These are phyloP conservation scores for Lobulomyces angularis DNA, from an alignment of 192 early-diverging fungal genomes.

Conservation along the genomic window DNA sequence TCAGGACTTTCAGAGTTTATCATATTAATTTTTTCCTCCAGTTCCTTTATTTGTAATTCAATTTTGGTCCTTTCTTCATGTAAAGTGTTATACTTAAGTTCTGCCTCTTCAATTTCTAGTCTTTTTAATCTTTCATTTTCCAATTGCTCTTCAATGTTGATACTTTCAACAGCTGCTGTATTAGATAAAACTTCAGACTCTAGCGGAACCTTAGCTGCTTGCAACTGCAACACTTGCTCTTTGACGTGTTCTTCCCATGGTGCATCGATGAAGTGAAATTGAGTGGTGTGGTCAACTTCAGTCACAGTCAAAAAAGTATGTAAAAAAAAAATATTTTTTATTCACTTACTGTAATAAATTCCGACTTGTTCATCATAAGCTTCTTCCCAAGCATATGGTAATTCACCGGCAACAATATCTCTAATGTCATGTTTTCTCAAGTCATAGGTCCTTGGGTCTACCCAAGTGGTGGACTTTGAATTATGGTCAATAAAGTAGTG, in stretches of 20 bases:
- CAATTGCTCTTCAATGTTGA: too few species aligned
- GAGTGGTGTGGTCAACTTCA: constrained; percentile 19
- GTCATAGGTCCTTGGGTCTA: too few species aligned
- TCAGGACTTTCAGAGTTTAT: too few species aligned
- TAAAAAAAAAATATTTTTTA: too few species aligned
- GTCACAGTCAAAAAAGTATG: too few species aligned
- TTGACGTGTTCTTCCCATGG: constrained; percentile 12
- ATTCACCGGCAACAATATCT: constrained; percentile 23
- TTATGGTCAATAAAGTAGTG: too few species aligned
- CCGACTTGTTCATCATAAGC: constrained; percentile 12
- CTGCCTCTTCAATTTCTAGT: neutral
- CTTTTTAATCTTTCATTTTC: neutral
- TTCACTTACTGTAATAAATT: constrained; percentile 18
- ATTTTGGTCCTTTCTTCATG: neutral
- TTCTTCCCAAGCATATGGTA: constrained; percentile 26
- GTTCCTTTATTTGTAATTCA: too few species aligned
- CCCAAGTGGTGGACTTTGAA: too few species aligned
- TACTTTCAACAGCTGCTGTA: too few species aligned
- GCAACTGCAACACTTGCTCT: constrained; percentile 12
- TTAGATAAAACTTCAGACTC: constrained; percentile 1
- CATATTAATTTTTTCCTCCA: too few species aligned
- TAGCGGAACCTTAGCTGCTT: constrained; percentile 4
- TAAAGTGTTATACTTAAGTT: neutral
- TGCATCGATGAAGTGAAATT: constrained; percentile 15
- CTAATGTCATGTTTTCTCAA: constrained; percentile 19